Conservation (phyloP, 164 flowering plant genomes). For the Macadamia tetraphylla region DNA sequence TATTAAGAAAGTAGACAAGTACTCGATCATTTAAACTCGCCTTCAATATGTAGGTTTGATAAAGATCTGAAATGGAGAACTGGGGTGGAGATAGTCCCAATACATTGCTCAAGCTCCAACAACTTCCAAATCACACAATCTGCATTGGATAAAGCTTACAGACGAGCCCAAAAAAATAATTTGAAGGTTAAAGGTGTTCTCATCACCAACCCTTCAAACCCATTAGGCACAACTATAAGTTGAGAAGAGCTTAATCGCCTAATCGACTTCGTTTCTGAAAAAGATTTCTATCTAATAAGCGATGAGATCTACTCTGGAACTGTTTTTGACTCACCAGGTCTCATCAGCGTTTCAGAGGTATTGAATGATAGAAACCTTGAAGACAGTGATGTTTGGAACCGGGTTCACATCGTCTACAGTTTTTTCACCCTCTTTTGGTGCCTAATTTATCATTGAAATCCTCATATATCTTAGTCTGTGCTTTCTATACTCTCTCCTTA, state of each 20-base stretch:
- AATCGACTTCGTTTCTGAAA: conserved; percentile 36
- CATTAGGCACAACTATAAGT: conserved; percentile 54
- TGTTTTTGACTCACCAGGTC: conserved; percentile 48
- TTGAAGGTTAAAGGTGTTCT: conserved; percentile 60
- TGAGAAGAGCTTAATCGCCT: conserved; percentile 48
- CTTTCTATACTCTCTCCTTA: too few species aligned
- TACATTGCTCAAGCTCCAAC: conserved; percentile 64
- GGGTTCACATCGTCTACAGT: neutral
- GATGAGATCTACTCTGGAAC: conserved; percentile 93
- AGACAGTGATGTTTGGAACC: conserved; percentile 5
- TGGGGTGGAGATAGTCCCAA: conserved; percentile 77
- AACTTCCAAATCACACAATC: conserved; percentile 53
- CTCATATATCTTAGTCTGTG: too few species aligned
- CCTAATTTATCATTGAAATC: too few species aligned
- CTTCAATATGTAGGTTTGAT: conserved; percentile 55
- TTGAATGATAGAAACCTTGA: conserved; percentile 32
- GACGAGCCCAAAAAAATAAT: conserved; percentile 22
- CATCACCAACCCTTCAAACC: conserved; percentile 33
- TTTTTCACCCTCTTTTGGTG: too few species aligned
- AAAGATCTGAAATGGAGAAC: conserved; percentile 94
- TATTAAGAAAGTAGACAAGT: too few species aligned
- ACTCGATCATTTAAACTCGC: neutral
- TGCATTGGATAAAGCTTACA: conserved; percentile 64
- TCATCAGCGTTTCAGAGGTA: conserved; percentile 49
- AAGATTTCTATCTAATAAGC: conserved; percentile 64